Evolutionary conservation across 1,284 basidiomycete species (phyloP), one percentile per base, ranked within the genome.

Genomic region (Blastosporella zonata): DNA sequence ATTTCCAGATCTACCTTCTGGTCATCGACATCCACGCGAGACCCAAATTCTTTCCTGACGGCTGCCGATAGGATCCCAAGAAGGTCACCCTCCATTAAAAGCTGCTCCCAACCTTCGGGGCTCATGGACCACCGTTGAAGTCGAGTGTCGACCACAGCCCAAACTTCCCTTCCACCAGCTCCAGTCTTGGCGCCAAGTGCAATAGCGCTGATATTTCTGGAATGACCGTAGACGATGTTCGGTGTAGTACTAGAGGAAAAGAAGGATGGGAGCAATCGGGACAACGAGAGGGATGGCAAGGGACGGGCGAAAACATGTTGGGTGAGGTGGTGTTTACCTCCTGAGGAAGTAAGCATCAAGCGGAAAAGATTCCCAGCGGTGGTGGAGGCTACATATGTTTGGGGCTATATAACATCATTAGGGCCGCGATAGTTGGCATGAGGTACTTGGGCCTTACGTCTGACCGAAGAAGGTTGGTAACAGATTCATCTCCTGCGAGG

Each of bases 71-170:
- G 64, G 9, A 73, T 59, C 6, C 59, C 67, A 0, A 71, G 67
- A 10, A 87, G 57, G 50, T 87, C 81, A 38, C 69, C 66, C 51
- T 87, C 82, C 28, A 74, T 50, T 1, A 74, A 56, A 21, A 84
- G 57, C 53, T 84, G 79, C 59, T 87, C 86, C 80, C 80, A 83
- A 15, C 81, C 82, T 57, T 84, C 83, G 1, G 75, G 63, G 42
- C 73, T 76, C 66, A 87, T 69, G 38, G 72, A 73, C 86, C 86
- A 89, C 49, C 73, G 75, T 57, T 89, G 86, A 33, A 89, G 60
- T 10, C 77, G 72, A n/a, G 76, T 80, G 48, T 84, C 81, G 1
- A 83, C 75, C 35, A 88, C 66, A 9, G 75, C 77, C 81, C 83
- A 89, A 8, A 89, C 61, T 42, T 82, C 73, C 53, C 64, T 59